Evolutionary conservation across 2,329 filamentous ascomycete species (phyloP), one percentile per base, ranked within the genome.

Genomic region (Fusarium floridanum): DNA sequence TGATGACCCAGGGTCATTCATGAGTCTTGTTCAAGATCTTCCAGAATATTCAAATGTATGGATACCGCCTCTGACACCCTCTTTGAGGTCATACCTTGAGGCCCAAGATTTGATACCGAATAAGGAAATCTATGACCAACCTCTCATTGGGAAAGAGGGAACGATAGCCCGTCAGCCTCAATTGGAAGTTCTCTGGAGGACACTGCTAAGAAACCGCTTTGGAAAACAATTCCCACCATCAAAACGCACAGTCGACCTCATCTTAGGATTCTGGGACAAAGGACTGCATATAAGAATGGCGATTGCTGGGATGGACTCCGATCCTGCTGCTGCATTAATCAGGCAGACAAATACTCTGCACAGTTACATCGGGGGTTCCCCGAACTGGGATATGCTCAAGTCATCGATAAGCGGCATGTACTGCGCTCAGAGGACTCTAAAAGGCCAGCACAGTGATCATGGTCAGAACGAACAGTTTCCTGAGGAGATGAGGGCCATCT

Each of bases 201-300:
- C 45, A 6, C 9, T 29, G 24, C 0, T 29, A 29, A 6, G 0
- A 2, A 5, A 29, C 11, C 1, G 2, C 2, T 2, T 17, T 29
- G 16, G 16, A 29, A 4, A 10, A 2, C 8, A 50, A 16, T 29
- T 27, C 3, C 45, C 45, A 0, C 22, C 45, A n/a, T 12, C 4
- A 11, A 29, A 17, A 11, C 12, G 5, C 22, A 29, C 5, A 5
- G 22, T n/a, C 1, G 9, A 11, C 9, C 7, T 20, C 6, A 2
- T 50, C 6, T 4, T 50, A 6, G 1, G 22, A 9, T 17, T 16
- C 7, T 48, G 43, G 43, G 20, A 24, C 9, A 14, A 2, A 5
- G 6, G 4, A 45, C 3, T 45, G 3, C 43, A 9, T 1, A 4
- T 9, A 4, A 20, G 43, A 45, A 14, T 45, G 6, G 8, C 2